Evolutionary conservation across 441 rosid genomes (phyloP), one percentile per base, ranked within the genome.

Genomic region (Aquilaria agallochum): DNA sequence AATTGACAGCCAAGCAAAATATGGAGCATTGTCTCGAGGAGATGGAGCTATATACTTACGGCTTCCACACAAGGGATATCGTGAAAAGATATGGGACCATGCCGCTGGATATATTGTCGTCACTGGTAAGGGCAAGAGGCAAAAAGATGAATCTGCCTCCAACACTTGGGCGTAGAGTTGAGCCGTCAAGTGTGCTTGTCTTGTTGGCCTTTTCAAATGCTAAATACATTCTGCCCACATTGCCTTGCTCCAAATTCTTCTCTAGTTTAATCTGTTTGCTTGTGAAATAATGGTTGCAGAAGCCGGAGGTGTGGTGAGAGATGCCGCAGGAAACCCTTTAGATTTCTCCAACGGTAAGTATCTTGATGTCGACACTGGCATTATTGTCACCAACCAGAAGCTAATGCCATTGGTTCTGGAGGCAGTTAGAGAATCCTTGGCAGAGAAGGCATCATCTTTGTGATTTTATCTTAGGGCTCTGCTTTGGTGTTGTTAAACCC

Each of bases 71-170:
- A 64, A 67, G 72, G 98, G 99, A 50, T 76, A 95, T 72, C 88
- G 80, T 14, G 98, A 95, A 68, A 71, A 77, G 58, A 95, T 92
- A 79, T 92, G 98, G 98, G 98, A 95, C 79, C 99, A 95, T 76
- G 99, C 98, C 44, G 89, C 96, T 15, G 96, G 99, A 50, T 78
- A 74, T 65, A 88, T 95, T 53, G 91, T 95, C 55, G 92, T 89
- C 49, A 86, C 89, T 61, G 98, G 98, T 91, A 85, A 34, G 46
- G 34, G 60, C 61, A 46, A 27, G 1, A 5, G 42, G 3, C 7
- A 5, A 36, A 36, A 36, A 36, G 42, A 36, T 36, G 6, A 4
- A 44, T 10, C 9, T 15, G 55, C 68, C 68, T 53, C 59, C 34
- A 20, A 47, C 46, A 34, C 36, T 53, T 27, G 31, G 31, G 52